Conservation (phyloP, 371 early-diverging fungal genomes). For the Mortierella sp. region DNA sequence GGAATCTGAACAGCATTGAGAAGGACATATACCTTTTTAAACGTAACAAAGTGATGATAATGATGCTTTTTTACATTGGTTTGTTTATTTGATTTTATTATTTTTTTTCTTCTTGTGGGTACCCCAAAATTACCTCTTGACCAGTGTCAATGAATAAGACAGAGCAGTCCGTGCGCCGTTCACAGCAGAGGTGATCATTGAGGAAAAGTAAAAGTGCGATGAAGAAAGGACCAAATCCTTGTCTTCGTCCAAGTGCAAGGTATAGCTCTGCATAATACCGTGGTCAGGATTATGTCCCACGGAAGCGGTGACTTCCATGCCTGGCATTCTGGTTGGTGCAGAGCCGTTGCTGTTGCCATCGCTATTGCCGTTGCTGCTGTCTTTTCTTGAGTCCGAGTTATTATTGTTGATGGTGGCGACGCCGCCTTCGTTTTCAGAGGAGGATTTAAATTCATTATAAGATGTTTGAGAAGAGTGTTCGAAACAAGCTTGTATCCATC, state of each 20-base stretch:
- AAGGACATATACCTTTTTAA: too few species aligned
- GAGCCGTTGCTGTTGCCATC: not conserved
- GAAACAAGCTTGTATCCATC: slow-evolving; percentile 22
- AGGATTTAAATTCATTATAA: slow-evolving; percentile 1
- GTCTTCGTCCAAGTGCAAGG: slow-evolving; percentile 14
- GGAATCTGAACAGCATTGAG: too few species aligned
- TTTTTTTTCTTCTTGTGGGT: too few species aligned
- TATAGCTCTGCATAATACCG: slow-evolving; percentile 16
- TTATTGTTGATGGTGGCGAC: not conserved
- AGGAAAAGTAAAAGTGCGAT: not conserved
- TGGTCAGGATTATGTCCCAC: not conserved
- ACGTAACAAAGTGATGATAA: too few species aligned
- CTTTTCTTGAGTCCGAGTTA: not conserved
- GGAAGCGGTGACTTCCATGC: not conserved
- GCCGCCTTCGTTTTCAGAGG: not conserved
- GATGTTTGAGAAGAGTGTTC: slow-evolving; percentile 4
- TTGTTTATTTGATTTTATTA: too few species aligned
- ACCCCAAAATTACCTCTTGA: too few species aligned
- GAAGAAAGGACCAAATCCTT: slow-evolving; percentile 6
- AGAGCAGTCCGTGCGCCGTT: not conserved
- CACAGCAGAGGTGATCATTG: not conserved
- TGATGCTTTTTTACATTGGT: too few species aligned
- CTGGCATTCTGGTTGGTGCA: not conserved
- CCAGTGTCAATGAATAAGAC: slow-evolving; percentile 3
- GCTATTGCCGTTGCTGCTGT: not conserved